Conservation (phyloP, 2,329 filamentous ascomycete species). For the Colletotrichum graminicola region DNA sequence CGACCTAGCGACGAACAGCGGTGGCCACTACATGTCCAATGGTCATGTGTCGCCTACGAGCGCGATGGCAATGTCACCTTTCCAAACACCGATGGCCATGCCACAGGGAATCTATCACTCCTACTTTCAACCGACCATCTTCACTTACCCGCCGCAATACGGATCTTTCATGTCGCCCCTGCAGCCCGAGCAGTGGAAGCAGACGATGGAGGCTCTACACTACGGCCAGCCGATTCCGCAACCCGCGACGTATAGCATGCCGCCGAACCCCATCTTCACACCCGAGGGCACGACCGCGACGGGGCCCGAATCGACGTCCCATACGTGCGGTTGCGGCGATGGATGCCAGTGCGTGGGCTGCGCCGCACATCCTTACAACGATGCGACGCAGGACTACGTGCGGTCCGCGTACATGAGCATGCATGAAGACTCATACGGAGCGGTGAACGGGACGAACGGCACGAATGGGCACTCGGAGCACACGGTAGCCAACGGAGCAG, state of each 20-base stretch:
- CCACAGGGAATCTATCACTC: slow-evolving; percentile 54
- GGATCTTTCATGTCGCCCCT: slow-evolving; percentile 68
- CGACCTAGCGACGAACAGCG: slow-evolving; percentile 25
- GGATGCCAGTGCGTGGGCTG: slow-evolving; percentile 77
- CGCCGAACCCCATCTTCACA: slow-evolving; percentile 29
- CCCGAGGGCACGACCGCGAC: slow-evolving; percentile 38
- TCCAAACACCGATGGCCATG: slow-evolving; percentile 53
- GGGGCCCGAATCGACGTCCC: slow-evolving; percentile 49
- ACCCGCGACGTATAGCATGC: slow-evolving; percentile 37
- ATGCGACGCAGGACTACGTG: slow-evolving; percentile 68
- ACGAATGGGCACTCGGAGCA: slow-evolving; percentile 40
- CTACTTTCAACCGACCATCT: slow-evolving; percentile 61
- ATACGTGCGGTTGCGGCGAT: slow-evolving; percentile 72
- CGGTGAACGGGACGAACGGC: slow-evolving; percentile 45
- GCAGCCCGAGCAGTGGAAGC: slow-evolving; percentile 66
- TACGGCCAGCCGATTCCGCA: slow-evolving; percentile 52
- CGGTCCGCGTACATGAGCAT: slow-evolving; percentile 61
- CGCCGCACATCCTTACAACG: slow-evolving; percentile 75
- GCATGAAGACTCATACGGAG: slow-evolving; percentile 51
- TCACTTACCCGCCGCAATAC: slow-evolving; percentile 66
- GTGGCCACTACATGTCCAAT: slow-evolving; percentile 22
- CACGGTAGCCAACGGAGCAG: slow-evolving; percentile 28
- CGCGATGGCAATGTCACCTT: slow-evolving; percentile 50
- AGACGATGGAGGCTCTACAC: slow-evolving; percentile 58
- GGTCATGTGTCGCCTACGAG: slow-evolving; percentile 45